A percentile compares a stretch with the other conserved stretches of the same genome.
These are phyloP conservation scores for Talaromyces islandicus DNA, from an alignment of 2,329 filamentous ascomycete species.

Conservation along the genomic window DNA sequence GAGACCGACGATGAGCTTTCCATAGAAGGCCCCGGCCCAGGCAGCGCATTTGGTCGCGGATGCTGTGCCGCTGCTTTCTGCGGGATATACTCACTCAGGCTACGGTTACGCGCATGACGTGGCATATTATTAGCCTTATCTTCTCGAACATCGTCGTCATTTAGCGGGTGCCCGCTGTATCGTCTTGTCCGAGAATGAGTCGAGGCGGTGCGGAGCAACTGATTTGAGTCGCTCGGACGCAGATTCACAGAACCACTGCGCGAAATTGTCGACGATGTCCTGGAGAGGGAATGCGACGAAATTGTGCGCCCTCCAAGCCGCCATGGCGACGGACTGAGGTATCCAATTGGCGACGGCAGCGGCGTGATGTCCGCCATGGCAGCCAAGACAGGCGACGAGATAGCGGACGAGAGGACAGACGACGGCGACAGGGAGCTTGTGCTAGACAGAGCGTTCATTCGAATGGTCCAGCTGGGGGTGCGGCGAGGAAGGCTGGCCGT, in stretches of 20 bases:
- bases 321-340: slow-evolving; percentile 38
- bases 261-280: slow-evolving; percentile 36
- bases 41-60: slow-evolving; percentile 65
- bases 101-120: slow-evolving; percentile 66
- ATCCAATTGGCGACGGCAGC: slow-evolving; percentile 64
- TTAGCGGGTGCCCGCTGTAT: slow-evolving; percentile 26
- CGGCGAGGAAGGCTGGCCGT: slow-evolving; percentile 38
- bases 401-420: slow-evolving; percentile 52
- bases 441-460: slow-evolving; percentile 32
- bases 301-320: slow-evolving; percentile 54
- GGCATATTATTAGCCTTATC: slow-evolving; percentile 17
- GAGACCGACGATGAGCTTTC: slow-evolving; percentile 44
- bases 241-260: slow-evolving; percentile 30
- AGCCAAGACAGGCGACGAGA: slow-evolving; percentile 68
- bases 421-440: slow-evolving; percentile 50
- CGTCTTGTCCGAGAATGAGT: slow-evolving; percentile 34
- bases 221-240: slow-evolving; percentile 30
- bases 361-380: slow-evolving; percentile 76
- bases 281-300: slow-evolving; percentile 44
- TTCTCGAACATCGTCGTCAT: slow-evolving; percentile 19
- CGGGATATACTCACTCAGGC: slow-evolving; percentile 81
- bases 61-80: slow-evolving; percentile 63
- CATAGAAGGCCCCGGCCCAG: slow-evolving; percentile 47
- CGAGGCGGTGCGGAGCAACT: slow-evolving; percentile 25
- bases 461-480: slow-evolving; percentile 38